phyloP scores from a whole-genome alignment of 305 asterid genomes.

The Fraxinus baroniana region DNA sequence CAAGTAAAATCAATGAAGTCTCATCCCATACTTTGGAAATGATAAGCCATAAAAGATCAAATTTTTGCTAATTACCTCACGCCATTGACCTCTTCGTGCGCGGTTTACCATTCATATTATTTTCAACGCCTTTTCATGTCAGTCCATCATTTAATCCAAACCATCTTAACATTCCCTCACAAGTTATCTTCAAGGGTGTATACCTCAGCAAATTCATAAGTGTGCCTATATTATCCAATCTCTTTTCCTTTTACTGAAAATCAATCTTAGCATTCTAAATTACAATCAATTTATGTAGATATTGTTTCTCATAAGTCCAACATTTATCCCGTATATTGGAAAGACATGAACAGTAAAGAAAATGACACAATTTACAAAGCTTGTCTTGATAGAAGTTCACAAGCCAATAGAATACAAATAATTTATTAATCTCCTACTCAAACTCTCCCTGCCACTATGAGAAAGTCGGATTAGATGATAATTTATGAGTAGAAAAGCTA shows the following conservation, averaged over 20 bases:
- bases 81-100: not conserved
- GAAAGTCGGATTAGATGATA: not conserved
- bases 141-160: not conserved
- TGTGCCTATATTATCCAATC: not conserved
- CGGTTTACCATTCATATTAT: not conserved
- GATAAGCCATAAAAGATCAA: not conserved
- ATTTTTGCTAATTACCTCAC: not conserved
- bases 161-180: not conserved
- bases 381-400: not conserved
- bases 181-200: not conserved
- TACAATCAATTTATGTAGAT: not conserved
- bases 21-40: not conserved
- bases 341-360: not conserved
- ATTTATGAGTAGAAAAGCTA: not conserved
- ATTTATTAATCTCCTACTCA: not conserved
- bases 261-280: not conserved
- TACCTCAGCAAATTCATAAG: not conserved
- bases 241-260: not conserved
- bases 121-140: not conserved
- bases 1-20: not conserved
- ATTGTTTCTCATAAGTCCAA: not conserved
- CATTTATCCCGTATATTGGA: not conserved
- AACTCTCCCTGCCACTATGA: not conserved
- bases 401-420: not conserved
- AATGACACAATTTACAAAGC: not conserved